Percentiles rank a stretch among this genome's conserved stretches.
Evolutionary conservation across 176 grass and related monocot species (phyloP).

Genomic region (Oryza meyeriana): DNA sequence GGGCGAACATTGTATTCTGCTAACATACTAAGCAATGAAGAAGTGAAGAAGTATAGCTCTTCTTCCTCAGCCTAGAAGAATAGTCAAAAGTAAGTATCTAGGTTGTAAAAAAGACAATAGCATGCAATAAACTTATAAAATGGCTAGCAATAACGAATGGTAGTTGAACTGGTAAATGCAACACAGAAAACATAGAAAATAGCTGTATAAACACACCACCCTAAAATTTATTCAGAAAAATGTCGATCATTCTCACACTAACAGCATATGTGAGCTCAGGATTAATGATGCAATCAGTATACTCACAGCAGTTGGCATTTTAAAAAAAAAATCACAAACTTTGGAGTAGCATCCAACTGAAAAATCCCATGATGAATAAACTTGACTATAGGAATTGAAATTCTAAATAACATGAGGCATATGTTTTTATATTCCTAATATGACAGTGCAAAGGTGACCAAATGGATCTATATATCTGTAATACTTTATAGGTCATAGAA

Average conservation of each 20-base stretch:
- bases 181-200: neutral
- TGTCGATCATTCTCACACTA: neutral
- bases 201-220: conserved; percentile 11
- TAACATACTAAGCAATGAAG: conserved; percentile 86
- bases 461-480: neutral
- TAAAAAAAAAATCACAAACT: conserved; percentile 2
- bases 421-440: neutral
- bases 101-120: conserved; percentile 8
- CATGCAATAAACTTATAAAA: conserved; percentile 15
- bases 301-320: neutral
- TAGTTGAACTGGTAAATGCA: neutral
- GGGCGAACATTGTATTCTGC: conserved; percentile 72
- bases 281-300: neutral
- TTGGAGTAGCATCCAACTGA: neutral
- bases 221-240: conserved; percentile 1
- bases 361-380: conserved; percentile 6
- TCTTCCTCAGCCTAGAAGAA: conserved; percentile 76
- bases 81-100: conserved; percentile 12
- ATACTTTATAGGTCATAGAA: neutral
- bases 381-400: neutral
- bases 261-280: neutral
- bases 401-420: conserved; percentile 19
- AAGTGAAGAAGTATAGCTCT: conserved; percentile 87
- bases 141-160: neutral
- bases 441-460: neutral